phyloP scores from a whole-genome alignment of 257 asterid genomes.

The Nicotiana obtusifolia region DNA sequence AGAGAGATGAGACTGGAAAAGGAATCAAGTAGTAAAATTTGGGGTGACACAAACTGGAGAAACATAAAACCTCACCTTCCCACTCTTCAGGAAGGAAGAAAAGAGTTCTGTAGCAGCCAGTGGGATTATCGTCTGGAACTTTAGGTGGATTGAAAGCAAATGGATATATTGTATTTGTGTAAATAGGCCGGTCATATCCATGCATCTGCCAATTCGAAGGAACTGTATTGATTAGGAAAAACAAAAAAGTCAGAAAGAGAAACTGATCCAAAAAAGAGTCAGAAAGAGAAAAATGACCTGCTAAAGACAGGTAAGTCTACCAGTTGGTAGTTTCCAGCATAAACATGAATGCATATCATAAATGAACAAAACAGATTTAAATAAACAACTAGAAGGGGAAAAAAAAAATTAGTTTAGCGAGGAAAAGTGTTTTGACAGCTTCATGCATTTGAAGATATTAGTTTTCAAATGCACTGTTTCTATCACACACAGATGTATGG shows the following conservation, averaged over 20 bases:
- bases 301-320: not conserved
- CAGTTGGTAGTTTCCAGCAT: not conserved
- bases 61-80: conserved; percentile 59
- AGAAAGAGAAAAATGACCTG: not conserved
- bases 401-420: not conserved
- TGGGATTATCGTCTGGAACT: conserved; percentile 93
- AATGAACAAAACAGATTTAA: not conserved
- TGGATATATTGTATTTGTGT: conserved; percentile 75
- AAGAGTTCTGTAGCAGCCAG: conserved; percentile 90
- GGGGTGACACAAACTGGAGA: not conserved
- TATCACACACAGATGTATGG: not conserved
- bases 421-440: not conserved
- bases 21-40: not conserved
- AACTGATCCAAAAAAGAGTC: not conserved
- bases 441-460: not conserved
- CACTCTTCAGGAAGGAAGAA: conserved; percentile 85
- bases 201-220: conserved; percentile 99
- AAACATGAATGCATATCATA: not conserved
- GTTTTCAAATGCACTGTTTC: not conserved
- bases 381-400: not conserved
- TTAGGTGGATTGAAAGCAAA: conserved; percentile 87
- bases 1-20: not conserved
- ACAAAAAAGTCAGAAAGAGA: conserved; percentile 6
- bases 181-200: conserved; percentile 89
- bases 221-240: conserved; percentile 48